Conservation (phyloP, 1,284 basidiomycete genomes). For the Puccinia novopanici region DNA sequence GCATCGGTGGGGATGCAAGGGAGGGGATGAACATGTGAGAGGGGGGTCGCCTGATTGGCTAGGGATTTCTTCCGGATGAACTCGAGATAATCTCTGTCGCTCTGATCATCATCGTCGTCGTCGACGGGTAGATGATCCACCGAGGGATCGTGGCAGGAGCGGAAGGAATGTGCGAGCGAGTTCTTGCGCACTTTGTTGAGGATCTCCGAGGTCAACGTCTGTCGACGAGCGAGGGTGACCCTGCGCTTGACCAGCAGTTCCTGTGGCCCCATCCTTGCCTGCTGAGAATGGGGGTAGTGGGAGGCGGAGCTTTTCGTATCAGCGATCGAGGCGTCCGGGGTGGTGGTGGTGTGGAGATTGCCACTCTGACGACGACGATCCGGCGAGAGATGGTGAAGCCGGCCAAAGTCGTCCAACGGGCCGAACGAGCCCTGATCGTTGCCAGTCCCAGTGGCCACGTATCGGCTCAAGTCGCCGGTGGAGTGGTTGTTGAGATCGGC, state of each 20-base stretch:
- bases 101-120: background rate
- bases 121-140: background rate
- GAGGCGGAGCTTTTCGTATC: background rate
- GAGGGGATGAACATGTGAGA: background rate
- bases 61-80: background rate
- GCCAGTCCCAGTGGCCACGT: background rate
- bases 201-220: constrained; percentile 7
- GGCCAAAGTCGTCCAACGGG: background rate
- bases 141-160: background rate
- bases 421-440: background rate
- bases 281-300: background rate
- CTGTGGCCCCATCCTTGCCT: background rate
- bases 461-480: background rate
- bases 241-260: background rate
- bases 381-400: background rate
- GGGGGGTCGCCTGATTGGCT: background rate
- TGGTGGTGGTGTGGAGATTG: background rate
- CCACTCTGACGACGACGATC: background rate
- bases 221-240: background rate
- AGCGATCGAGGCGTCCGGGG: background rate
- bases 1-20: too few species aligned
- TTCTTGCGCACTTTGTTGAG: constrained; percentile 5
- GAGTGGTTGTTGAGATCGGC: background rate
- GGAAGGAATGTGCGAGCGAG: background rate
- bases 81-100: background rate